Percentiles rank a stretch among this genome's conserved stretches.
phyloP scores from a whole-genome alignment of 2,329 filamentous ascomycete species.

The Coniochaeta prunicola region DNA sequence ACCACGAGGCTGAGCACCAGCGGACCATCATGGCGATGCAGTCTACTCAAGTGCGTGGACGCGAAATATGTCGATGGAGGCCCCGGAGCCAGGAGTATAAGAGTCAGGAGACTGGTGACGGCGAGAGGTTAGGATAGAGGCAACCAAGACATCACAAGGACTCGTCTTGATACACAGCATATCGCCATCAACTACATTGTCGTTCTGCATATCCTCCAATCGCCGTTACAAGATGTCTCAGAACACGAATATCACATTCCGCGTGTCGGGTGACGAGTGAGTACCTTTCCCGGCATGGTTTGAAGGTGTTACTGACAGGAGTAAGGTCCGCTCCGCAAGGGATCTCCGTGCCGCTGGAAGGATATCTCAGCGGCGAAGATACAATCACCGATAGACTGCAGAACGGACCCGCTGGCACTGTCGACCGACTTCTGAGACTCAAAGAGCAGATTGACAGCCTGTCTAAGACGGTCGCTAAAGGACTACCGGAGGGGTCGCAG shows the following conservation, averaged over 20 bases:
- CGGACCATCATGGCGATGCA: neutral
- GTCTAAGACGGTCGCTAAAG: neutral
- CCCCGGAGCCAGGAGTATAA: neutral
- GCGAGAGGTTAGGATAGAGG: neutral
- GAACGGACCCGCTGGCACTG: neutral
- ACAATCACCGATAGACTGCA: neutral
- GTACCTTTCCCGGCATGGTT: neutral
- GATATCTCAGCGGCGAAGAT: neutral
- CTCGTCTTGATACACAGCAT: neutral
- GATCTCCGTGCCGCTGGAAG: neutral
- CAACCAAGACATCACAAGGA: neutral
- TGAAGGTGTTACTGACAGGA: neutral
- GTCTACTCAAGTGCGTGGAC: neutral
- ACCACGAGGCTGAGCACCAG: neutral
- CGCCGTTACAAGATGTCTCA: neutral
- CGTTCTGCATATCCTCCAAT: neutral
- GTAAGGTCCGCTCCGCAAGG: neutral
- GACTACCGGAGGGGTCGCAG: neutral
- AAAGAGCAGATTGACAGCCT: neutral
- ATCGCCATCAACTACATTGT: neutral
- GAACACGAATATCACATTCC: neutral
- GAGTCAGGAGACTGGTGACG: neutral
- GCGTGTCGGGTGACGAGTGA: slow-evolving; percentile 1
- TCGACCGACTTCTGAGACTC: neutral
- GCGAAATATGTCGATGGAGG: neutral